Evolutionary conservation across 495 filamentous ascomycete species (phyloP).

Genomic region (Aspergillus nidulans): DNA sequence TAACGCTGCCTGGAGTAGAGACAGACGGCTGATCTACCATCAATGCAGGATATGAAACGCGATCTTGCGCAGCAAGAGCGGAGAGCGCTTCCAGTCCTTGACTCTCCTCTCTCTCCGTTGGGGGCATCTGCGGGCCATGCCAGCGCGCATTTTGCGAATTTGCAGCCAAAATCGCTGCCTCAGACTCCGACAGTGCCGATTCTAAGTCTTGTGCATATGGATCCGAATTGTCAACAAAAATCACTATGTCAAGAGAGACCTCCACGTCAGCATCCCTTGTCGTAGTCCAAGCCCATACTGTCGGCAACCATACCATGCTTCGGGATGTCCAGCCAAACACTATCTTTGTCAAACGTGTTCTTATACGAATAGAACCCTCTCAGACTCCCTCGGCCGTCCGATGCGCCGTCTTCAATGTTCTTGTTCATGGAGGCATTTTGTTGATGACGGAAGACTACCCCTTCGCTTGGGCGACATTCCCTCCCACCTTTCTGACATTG

Average conservation of each 20-base stretch:
- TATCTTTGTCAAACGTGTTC: slow-evolving; percentile 60
- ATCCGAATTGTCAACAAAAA: slow-evolving; percentile 61
- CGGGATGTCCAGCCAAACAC: slow-evolving; percentile 61
- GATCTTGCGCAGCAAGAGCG: slow-evolving; percentile 49
- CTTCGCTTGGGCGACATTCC: slow-evolving; percentile 58
- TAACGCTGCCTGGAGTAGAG: slow-evolving; percentile 11
- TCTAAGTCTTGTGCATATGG: slow-evolving; percentile 56
- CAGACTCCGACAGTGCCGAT: slow-evolving; percentile 28
- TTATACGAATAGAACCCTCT: slow-evolving; percentile 67
- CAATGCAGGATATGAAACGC: slow-evolving; percentile 34
- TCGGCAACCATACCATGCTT: slow-evolving; percentile 40
- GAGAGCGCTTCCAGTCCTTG: slow-evolving; percentile 56
- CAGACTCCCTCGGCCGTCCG: slow-evolving; percentile 42
- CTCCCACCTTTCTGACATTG: slow-evolving; percentile 58
- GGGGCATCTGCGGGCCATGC: slow-evolving; percentile 18
- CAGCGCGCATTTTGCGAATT: slow-evolving; percentile 31
- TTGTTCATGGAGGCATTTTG: slow-evolving; percentile 71
- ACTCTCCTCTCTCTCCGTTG: slow-evolving; percentile 32
- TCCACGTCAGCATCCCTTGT: slow-evolving; percentile 8
- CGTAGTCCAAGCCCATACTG: background rate
- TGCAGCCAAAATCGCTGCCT: slow-evolving; percentile 29
- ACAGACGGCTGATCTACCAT: slow-evolving; percentile 19
- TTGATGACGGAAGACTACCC: slow-evolving; percentile 65
- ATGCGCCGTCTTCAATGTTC: slow-evolving; percentile 27
- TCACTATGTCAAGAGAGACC: slow-evolving; percentile 36